A percentile compares a stretch with the other conserved stretches of the same genome.
Evolutionary conservation across 805 yeast genomes (phyloP).

Genomic region (Millerago galiae): DNA sequence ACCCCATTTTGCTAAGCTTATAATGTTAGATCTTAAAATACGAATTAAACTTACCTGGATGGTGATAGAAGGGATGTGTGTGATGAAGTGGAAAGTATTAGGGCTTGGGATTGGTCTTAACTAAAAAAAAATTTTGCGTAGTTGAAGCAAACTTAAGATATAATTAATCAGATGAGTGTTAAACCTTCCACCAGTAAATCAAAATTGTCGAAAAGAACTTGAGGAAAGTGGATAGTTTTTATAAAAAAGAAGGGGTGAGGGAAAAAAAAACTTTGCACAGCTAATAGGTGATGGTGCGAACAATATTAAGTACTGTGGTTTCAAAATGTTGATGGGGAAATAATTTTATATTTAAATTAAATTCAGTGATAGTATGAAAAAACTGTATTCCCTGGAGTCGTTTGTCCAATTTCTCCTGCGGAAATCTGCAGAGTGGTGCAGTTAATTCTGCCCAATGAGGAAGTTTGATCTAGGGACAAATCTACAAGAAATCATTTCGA

Average conservation of each 20-base stretch:
- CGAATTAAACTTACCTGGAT: no score
- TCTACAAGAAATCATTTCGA: not conserved
- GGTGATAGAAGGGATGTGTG: no score
- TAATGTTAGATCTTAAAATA: no score
- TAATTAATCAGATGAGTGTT: no score
- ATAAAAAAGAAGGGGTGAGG: not conserved
- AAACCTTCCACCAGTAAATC: no score
- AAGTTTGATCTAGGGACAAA: not conserved
- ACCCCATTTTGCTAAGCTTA: no score
- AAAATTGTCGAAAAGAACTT: no score
- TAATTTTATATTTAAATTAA: not conserved
- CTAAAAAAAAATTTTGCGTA: no score
- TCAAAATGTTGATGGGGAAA: not conserved
- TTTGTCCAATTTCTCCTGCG: not conserved
- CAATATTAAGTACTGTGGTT: not conserved
- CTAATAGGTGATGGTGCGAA: not conserved
- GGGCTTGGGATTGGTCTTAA: no score
- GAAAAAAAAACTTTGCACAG: not conserved
- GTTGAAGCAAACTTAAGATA: no score
- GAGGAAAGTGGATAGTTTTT: no score
- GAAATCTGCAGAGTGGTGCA: not conserved
- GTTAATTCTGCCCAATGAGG: conserved; percentile 1
- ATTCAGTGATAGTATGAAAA: not conserved
- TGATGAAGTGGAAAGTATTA: no score
- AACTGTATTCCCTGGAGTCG: not conserved